These are phyloP conservation scores for Trichaptum fuscoviolaceum DNA, from an alignment of 768 basidiomycete genomes.

Conservation along the genomic window DNA sequence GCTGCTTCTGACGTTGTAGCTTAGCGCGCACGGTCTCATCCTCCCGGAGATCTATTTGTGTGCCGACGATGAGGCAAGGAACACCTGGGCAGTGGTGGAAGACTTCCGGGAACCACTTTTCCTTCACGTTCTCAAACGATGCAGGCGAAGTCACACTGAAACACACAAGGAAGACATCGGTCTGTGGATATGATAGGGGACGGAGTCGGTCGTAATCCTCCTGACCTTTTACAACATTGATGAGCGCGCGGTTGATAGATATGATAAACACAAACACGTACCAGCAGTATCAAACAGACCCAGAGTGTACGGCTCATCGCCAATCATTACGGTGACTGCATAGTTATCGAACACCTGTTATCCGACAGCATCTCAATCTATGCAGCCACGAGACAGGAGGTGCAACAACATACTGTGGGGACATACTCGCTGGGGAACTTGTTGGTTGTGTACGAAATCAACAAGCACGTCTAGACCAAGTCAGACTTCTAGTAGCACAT, in stretches of 20 bases:
- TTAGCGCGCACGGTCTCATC: conserved; percentile 93
- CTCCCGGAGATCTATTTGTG: conserved; percentile 95
- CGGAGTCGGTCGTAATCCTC: conserved; percentile 99
- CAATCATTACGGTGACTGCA: conserved; percentile 99
- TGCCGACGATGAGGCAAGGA: conserved; percentile 98
- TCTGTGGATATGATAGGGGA: conserved; percentile 98
- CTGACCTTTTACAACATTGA: conserved; percentile 59
- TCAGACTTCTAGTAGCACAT: neutral
- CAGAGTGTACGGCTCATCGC: conserved; percentile 97
- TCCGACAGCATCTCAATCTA: conserved; percentile 14
- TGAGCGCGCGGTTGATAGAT: neutral
- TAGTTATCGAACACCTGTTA: conserved; percentile 90
- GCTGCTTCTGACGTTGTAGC: conserved; percentile 92
- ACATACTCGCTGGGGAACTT: conserved; percentile 99
- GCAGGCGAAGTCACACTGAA: conserved; percentile 99
- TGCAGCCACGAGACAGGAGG: conserved; percentile 20
- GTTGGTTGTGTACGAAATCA: conserved; percentile 97
- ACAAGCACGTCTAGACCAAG: conserved; percentile 72
- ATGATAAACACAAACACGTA: conserved; percentile 31
- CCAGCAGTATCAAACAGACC: conserved; percentile 99
- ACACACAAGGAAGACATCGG: conserved; percentile 98
- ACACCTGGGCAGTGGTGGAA: conserved; percentile 99
- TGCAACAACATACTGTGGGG: conserved; percentile 69
- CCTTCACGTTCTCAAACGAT: conserved; percentile 99
- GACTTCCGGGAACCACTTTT: conserved; percentile 99